Base-by-base conservation (phyloP, 768 basidiomycete genomes). In the Leccinum rimulosum region DNA sequence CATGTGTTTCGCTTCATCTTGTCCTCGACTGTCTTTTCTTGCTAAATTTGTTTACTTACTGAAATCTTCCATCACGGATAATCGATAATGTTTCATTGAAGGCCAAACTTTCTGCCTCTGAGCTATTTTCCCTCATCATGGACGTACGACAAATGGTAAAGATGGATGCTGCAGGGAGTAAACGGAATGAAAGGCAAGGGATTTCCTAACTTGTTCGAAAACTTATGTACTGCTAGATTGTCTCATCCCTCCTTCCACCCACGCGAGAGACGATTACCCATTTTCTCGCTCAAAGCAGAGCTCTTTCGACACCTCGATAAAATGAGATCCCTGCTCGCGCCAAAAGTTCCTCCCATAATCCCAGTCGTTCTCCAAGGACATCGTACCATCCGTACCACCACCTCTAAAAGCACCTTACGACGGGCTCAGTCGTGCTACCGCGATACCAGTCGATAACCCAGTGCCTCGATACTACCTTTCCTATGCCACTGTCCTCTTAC, bases 131-230 rank as follows among this genome's bases (percentile, higher is more conserved):
- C n/a, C n/a, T n/a, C n/a, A n/a, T n/a, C n/a, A n/a, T n/a, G 57
- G 89, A 94, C 60, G 87, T 95, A 15, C 81, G 94, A 19, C 76
- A 86, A 56, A 77, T 86, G 7, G 86, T 96, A 8, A 93, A 96
- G 68, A 82, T 82, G 63, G 87, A 88, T 64, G 78, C 80, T 47
- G 85, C 80, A 14, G 61, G 51, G 25, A 61, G 36, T 17, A 61
- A 63, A 36, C 25, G 56, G 17, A 50, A 60, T 27, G 50, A 58
- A 57, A 71, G 68, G 70, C 27, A 52, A 50, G 61, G 50, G n/a
- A n/a, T n/a, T n/a, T n/a, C n/a, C n/a, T n/a, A n/a, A n/a, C n/a
- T n/a, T n/a, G n/a, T n/a, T n/a, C n/a, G n/a, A n/a, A n/a, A n/a
- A n/a, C n/a, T n/a, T n/a, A n/a, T n/a, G n/a, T n/a, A n/a, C n/a